These are phyloP conservation scores for Podila epigama DNA, from an alignment of 192 early-diverging fungal genomes.

Conservation along the genomic window DNA sequence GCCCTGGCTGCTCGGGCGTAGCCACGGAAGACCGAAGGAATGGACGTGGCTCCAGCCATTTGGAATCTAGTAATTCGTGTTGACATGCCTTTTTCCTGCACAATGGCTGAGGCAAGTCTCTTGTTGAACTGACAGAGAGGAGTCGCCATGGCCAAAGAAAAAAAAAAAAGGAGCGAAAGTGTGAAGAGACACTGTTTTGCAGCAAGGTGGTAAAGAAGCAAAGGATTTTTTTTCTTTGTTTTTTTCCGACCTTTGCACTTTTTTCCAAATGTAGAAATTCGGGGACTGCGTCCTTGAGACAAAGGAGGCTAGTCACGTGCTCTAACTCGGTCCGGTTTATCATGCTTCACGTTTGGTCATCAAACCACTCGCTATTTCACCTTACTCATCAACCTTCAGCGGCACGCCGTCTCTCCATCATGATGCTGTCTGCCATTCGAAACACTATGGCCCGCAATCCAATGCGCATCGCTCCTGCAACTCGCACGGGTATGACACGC, in stretches of 20 bases:
- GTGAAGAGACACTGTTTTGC: no score
- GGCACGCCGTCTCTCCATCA: no score
- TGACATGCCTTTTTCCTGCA: background rate
- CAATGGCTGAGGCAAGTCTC: background rate
- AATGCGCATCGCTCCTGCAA: background rate
- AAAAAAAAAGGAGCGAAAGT: background rate
- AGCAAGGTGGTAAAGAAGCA: background rate
- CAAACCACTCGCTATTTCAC: no score
- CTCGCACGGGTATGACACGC: background rate
- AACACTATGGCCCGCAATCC: background rate
- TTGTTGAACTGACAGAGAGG: background rate
- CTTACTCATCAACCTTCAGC: no score
- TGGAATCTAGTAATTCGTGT: conserved; percentile 9
- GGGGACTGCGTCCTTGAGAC: no score
- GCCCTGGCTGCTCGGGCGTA: conserved; percentile 36
- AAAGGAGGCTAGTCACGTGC: no score
- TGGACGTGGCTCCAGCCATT: background rate
- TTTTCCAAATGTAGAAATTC: no score
- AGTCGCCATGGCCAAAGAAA: background rate
- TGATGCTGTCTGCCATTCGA: background rate
- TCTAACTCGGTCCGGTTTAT: no score
- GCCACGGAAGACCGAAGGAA: conserved; percentile 1
- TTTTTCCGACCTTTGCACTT: no score
- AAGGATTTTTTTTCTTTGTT: conserved; percentile 7
- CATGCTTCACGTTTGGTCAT: no score